Evolutionary conservation across 306 rosid species (phyloP).

Genomic region (Quercus gilva): DNA sequence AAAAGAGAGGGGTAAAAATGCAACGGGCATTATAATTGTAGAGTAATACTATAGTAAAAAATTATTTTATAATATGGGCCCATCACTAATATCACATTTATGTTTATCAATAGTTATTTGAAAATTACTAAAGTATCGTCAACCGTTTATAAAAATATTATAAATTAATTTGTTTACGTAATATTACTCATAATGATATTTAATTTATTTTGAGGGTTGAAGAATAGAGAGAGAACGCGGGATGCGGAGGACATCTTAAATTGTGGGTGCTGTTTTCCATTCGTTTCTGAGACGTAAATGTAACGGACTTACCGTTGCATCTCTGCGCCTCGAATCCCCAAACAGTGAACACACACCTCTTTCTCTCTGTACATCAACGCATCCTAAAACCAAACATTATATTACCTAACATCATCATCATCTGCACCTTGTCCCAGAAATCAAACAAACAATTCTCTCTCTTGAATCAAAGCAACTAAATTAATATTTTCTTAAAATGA

Average conservation of each 20-base stretch:
- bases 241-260: conserved; percentile 25
- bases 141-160: too few relatives aligned
- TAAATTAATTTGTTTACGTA: too few relatives aligned
- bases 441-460: not conserved
- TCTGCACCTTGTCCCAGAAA: not conserved
- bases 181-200: too few relatives aligned
- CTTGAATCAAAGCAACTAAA: not conserved
- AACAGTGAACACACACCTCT: not conserved
- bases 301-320: conserved; percentile 45
- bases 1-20: not conserved
- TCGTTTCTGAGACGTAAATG: conserved; percentile 19
- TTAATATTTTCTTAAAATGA: conserved; percentile 3
- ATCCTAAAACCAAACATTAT: not conserved
- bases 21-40: too few relatives aligned
- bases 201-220: too few relatives aligned
- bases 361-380: not conserved
- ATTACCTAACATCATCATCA: not conserved
- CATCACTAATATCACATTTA: too few relatives aligned
- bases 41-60: fast-evolving
- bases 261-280: conserved; percentile 1
- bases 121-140: too few relatives aligned
- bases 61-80: fast-evolving
- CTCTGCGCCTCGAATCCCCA: conserved; percentile 23
- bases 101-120: too few relatives aligned
- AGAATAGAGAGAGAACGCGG: conserved; percentile 16